A percentile compares a stretch with the other conserved stretches of the same genome.
Conservation (phyloP, 805 yeast genomes). For the Dipodascus albidus region DNA sequence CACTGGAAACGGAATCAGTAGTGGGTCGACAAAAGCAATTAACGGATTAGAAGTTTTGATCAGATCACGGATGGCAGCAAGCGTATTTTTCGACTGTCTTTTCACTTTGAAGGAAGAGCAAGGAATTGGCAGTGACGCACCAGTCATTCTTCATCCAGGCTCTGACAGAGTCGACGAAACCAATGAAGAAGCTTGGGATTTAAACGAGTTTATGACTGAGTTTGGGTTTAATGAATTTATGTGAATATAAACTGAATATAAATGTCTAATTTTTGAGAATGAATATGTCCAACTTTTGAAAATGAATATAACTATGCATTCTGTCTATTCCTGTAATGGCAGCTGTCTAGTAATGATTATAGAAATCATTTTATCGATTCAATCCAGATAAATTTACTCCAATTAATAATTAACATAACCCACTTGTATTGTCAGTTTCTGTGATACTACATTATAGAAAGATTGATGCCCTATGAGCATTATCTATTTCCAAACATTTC, state of each 20-base stretch:
- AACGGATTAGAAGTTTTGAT: slow-evolving; percentile 8
- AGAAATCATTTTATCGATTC: too few relatives aligned
- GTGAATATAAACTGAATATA: too few relatives aligned
- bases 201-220: background rate
- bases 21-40: background rate
- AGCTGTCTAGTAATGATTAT: too few relatives aligned
- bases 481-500: slow-evolving; percentile 27
- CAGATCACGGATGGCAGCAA: slow-evolving; percentile 81
- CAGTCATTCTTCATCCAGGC: slow-evolving; percentile 17
- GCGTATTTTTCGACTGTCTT: slow-evolving; percentile 83
- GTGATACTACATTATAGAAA: background rate
- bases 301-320: too few relatives aligned
- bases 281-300: too few relatives aligned
- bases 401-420: too few relatives aligned
- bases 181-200: background rate
- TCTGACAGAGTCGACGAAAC: background rate
- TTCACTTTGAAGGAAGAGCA: slow-evolving; percentile 77
- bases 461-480: background rate
- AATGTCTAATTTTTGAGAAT: too few relatives aligned
- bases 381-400: too few relatives aligned
- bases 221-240: slow-evolving; percentile 1
- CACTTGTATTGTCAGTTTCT: background rate
- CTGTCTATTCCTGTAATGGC: too few relatives aligned
- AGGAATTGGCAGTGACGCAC: slow-evolving; percentile 47
- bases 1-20: background rate